Evolutionary conservation across 2,329 filamentous ascomycete species (phyloP), one percentile per base, ranked within the genome.

Genomic region (Parafenestella ontariensis): DNA sequence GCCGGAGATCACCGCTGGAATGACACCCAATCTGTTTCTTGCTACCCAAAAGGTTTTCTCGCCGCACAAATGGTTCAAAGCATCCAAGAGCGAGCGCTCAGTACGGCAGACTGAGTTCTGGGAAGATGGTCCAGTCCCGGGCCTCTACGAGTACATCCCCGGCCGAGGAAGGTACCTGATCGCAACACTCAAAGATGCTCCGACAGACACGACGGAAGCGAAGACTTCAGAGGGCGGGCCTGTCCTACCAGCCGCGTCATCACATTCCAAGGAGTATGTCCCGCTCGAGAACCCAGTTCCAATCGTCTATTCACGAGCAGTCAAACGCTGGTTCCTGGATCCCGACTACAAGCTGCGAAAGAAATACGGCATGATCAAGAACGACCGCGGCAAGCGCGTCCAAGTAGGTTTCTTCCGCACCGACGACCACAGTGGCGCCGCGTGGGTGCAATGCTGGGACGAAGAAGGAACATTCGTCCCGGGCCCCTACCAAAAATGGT

Each of bases 361-460:
- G 62, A 76, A 72, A 51, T 74, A 76, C 60, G 76, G 77, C 57
- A 67, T 64, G 13, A 76, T 81, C 50, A 70, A 69, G 17, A 68
- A 77, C 49, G 68, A 74, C 17, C 73, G 74, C 34, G 74, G 73
- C 47, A 75, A 73, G 49, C 67, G 70, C 9, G 69, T 77, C 46
- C 66, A 73, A 57, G 75, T 77, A 17, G 71, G 78, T 51, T 83
- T 82, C 69, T 82, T 83, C 69, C 76, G 72, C 11, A 76, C 83
- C 24, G 81, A 83, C 51, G 78, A 82, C 26, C 80, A 83, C 50
- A 78, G 82, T 44, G 79, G 77, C 31, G 64, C 77, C 41, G 75
- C 78, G 48, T 83, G 80, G 79, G 79, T 83, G 33, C 75, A 79
- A 34, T 80, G 78, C 56, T 82, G 80, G 79, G 79, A 82, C 60